phyloP scores from a whole-genome alignment of 2,329 filamentous ascomycete genomes.

The Talaromyces islandicus region DNA sequence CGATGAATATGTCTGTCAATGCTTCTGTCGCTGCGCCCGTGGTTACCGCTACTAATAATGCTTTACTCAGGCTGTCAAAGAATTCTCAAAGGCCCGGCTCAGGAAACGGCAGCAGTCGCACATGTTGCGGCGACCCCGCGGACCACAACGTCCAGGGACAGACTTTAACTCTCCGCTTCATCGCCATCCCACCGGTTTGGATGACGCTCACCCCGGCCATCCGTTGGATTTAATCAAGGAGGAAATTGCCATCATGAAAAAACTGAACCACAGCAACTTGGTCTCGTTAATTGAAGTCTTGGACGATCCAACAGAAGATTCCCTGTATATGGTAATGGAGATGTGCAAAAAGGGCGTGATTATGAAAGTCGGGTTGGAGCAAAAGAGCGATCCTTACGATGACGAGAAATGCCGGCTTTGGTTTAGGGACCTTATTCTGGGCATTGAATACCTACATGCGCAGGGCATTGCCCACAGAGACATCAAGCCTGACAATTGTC shows the following conservation, averaged over 20 bases:
- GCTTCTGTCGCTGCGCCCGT: background rate
- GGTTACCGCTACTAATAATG: background rate
- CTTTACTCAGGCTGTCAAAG: slow-evolving; percentile 75
- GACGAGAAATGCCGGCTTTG: slow-evolving; percentile 78
- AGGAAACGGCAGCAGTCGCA: slow-evolving; percentile 87
- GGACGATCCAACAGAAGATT: slow-evolving; percentile 92
- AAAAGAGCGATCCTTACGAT: slow-evolving; percentile 73
- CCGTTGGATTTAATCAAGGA: slow-evolving; percentile 84
- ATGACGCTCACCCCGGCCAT: slow-evolving; percentile 55
- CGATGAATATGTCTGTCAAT: slow-evolving; percentile 85
- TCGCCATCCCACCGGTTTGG: slow-evolving; percentile 49
- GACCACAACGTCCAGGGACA: slow-evolving; percentile 47
- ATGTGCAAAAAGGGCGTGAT: slow-evolving; percentile 98
- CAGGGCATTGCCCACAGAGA: slow-evolving; percentile 94
- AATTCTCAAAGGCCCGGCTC: slow-evolving; percentile 89
- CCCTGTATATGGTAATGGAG: slow-evolving; percentile 96
- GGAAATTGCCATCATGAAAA: slow-evolving; percentile 99
- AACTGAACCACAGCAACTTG: slow-evolving; percentile 90
- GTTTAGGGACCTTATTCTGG: slow-evolving; percentile 91
- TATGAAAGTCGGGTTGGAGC: slow-evolving; percentile 90
- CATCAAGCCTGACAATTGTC: slow-evolving; percentile 95
- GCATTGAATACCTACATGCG: slow-evolving; percentile 91
- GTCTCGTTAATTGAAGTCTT: slow-evolving; percentile 89
- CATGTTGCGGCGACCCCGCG: slow-evolving; percentile 63
- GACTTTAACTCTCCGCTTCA: slow-evolving; percentile 61